phyloP scores from a whole-genome alignment of 495 filamentous ascomycete species.

The Neurospora cerealis region DNA sequence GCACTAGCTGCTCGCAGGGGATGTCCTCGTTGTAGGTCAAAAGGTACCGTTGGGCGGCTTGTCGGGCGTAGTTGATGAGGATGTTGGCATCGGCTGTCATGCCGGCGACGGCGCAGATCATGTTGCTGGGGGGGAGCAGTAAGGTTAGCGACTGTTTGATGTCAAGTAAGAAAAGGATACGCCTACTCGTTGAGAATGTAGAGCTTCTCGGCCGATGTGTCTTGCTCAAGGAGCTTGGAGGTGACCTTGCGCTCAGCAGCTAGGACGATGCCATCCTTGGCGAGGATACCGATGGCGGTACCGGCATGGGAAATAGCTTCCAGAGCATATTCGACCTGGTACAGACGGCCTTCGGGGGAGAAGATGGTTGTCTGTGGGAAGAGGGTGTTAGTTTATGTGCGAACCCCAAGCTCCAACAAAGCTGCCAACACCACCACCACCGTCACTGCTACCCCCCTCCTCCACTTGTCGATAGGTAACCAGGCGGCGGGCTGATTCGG shows the following conservation, averaged over 20 bases:
- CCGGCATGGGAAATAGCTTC: slow-evolving; percentile 98
- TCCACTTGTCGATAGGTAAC: neutral
- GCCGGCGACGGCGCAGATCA: slow-evolving; percentile 98
- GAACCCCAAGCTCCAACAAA: slow-evolving; percentile 2
- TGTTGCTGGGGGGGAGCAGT: slow-evolving; percentile 57
- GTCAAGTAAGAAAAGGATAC: neutral
- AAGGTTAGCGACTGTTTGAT: neutral
- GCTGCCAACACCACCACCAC: neutral
- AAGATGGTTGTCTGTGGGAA: slow-evolving; percentile 87
- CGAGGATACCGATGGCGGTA: slow-evolving; percentile 90
- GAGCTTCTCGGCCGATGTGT: slow-evolving; percentile 98
- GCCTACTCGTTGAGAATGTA: slow-evolving; percentile 96
- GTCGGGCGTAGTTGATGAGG: slow-evolving; percentile 97
- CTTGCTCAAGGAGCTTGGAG: slow-evolving; percentile 97
- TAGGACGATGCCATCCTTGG: slow-evolving; percentile 95
- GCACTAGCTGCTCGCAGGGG: slow-evolving; percentile 96
- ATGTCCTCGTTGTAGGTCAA: slow-evolving; percentile 99
- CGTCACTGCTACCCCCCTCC: neutral
- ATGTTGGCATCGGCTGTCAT: slow-evolving; percentile 99
- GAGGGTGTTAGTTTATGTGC: slow-evolving; percentile 29
- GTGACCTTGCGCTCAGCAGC: slow-evolving; percentile 99
- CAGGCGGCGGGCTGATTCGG: neutral
- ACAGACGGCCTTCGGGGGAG: slow-evolving; percentile 94
- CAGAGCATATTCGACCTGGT: slow-evolving; percentile 98
- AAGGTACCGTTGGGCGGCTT: slow-evolving; percentile 93